These are phyloP conservation scores for Adansonia digitata DNA, from an alignment of 345 rosid genomes.

Conservation along the genomic window DNA sequence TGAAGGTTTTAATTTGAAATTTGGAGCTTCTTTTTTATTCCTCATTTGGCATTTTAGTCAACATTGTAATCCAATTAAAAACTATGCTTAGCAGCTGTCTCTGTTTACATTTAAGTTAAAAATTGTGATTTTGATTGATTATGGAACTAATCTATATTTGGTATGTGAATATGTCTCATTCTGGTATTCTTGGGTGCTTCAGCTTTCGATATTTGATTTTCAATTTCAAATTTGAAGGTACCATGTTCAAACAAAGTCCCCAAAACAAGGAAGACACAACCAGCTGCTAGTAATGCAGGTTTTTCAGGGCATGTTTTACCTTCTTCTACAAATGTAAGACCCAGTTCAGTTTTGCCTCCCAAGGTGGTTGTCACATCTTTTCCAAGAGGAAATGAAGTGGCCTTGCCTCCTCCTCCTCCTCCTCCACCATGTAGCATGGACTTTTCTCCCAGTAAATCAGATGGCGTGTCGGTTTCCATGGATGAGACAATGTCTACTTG, in stretches of 20 bases:
- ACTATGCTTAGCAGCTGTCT: not conserved
- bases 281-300: conserved; percentile 21
- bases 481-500: conserved; percentile 77
- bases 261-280: conserved; percentile 43
- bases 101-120: not conserved
- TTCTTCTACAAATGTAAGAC: conserved; percentile 29
- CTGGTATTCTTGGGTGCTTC: not conserved
- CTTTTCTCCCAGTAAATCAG: conserved; percentile 57
- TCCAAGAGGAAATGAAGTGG: conserved; percentile 24
- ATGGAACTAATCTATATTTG: not conserved
- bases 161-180: not conserved
- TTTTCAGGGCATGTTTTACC: conserved; percentile 29
- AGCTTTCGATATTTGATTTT: not conserved
- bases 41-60: no score
- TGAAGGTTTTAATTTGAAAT: not conserved
- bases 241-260: conserved; percentile 49
- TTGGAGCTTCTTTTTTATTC: no score
- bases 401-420: conserved; percentile 21
- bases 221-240: conserved; percentile 28
- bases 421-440: conserved; percentile 25
- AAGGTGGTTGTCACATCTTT: conserved; percentile 27
- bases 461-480: conserved; percentile 52
- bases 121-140: not conserved
- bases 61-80: no score
- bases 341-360: conserved; percentile 28